Evolutionary conservation across 177 flowering plant species (phyloP), one percentile per base, ranked within the genome.

Genomic region (Telopea speciosissima): DNA sequence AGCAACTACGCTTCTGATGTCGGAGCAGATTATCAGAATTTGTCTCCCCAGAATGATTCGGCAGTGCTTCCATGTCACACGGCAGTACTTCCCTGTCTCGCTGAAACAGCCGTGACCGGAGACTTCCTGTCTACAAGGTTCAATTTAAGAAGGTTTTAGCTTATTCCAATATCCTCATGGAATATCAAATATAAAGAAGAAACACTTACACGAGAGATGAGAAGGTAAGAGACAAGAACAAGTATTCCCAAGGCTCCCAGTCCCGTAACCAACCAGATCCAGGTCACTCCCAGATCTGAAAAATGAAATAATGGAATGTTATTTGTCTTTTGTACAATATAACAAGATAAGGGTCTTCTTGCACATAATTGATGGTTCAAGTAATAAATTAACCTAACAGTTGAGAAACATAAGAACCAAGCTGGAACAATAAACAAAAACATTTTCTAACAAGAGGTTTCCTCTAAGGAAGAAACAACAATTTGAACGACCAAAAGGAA

Each of bases 1-100:
- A 92, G 83, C 96, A 90, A 78, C 25, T 89, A 70, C 94, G 93
- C 73, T 92, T 92, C 78, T 89, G 85, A 76, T 77, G 88, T 52
- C 93, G 87, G 73, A 92, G 92, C 68, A 92, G 77, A 66, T 36
- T 49, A 74, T 88, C 96, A 0, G 80, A 66, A 69, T 67, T 87
- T 56, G 87, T 66, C 75, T 87, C 91, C 73, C 87, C 95, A 76
- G 85, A 77, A 72, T 75, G 85, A 77, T 87, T 88, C 63, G 97
- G 95, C 71, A 86, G 62, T 67, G 87, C 83, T 77, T 91, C 97
- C 90, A 87, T 77, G 84, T n/a, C n/a, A n/a, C n/a, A n/a, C 63
- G 97, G 95, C 71, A 86, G 62, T 67, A 87, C 83, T 77, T 91
- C 97, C 90, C 86, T 77, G 84, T 88, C 95, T 19, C 45, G 83